Conservation (phyloP, 306 rosid species). For the Sechiopsis laciniata region DNA sequence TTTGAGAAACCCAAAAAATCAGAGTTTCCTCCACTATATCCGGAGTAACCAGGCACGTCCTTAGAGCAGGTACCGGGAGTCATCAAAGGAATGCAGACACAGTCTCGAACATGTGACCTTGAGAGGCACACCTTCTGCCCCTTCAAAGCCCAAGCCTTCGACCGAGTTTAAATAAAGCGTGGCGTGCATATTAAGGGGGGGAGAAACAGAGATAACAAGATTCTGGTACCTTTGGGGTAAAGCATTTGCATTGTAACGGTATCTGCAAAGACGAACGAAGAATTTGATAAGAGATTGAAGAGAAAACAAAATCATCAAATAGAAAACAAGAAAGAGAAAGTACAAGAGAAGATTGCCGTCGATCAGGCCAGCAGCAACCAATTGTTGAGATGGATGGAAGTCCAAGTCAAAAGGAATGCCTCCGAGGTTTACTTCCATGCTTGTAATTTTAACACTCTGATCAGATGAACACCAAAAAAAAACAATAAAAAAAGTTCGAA, state of each 20-base stretch:
- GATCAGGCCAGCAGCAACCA: slow-evolving; percentile 57
- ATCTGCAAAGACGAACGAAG: slow-evolving; percentile 31
- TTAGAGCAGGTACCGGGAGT: too few relatives aligned
- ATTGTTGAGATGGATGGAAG: slow-evolving; percentile 62
- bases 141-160: too few relatives aligned
- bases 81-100: too few relatives aligned
- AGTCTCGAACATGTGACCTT: too few relatives aligned
- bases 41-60: too few relatives aligned
- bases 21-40: too few relatives aligned
- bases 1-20: too few relatives aligned
- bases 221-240: slow-evolving; percentile 44
- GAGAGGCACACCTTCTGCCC: too few relatives aligned
- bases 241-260: slow-evolving; percentile 47
- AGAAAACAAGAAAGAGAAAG: not conserved
- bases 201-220: not conserved
- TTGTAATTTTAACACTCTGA: not conserved
- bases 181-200: not conserved
- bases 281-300: not conserved
- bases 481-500: too few relatives aligned
- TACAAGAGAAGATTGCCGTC: slow-evolving; percentile 62
- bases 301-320: not conserved
- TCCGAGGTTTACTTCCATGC: slow-evolving; percentile 65
- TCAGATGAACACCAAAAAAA: not conserved
- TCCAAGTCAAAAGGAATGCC: slow-evolving; percentile 65
- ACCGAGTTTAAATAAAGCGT: not conserved